phyloP scores from a whole-genome alignment of 106 monocot genomes.

The Allium fistulosum region DNA sequence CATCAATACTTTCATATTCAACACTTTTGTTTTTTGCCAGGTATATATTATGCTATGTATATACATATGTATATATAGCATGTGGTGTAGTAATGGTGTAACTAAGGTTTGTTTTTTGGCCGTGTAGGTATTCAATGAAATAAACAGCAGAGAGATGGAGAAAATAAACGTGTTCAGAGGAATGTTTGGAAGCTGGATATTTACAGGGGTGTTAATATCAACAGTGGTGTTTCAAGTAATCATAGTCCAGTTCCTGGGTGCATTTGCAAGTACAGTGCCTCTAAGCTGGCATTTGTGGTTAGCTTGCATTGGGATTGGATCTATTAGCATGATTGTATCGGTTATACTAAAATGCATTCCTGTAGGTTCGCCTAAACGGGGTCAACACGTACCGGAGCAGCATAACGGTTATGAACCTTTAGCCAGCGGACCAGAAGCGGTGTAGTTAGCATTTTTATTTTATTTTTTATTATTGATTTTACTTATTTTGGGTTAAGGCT shows the following conservation, averaged over 20 bases:
- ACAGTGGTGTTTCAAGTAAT: conserved; percentile 73
- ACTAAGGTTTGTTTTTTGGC: neutral
- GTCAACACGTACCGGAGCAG: conserved; percentile 1
- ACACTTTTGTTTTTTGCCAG: conserved; percentile 98
- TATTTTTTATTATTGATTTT: too few species aligned
- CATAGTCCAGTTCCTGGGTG: conserved; percentile 70
- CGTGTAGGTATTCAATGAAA: conserved; percentile 83
- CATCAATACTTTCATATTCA: conserved; percentile 94
- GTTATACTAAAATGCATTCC: conserved; percentile 75
- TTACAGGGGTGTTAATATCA: conserved; percentile 34
- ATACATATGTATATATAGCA: neutral
- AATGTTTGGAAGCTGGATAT: conserved; percentile 73
- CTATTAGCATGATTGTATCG: conserved; percentile 56
- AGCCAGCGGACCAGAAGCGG: conserved; percentile 53
- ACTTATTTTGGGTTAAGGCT: too few species aligned
- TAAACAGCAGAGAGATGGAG: conserved; percentile 90
- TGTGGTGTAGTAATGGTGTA: too few species aligned
- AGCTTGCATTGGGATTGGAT: conserved; percentile 54
- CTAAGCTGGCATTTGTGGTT: conserved; percentile 74
- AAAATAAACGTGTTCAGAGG: conserved; percentile 77
- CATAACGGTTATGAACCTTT: conserved; percentile 52
- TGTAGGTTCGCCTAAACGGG: conserved; percentile 12
- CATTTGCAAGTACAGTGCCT: conserved; percentile 76
- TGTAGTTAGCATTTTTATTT: conserved; percentile 14
- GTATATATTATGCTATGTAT: conserved; percentile 21